phyloP scores from a whole-genome alignment of 148 eudicot species.

The Talinum fruticosum region DNA sequence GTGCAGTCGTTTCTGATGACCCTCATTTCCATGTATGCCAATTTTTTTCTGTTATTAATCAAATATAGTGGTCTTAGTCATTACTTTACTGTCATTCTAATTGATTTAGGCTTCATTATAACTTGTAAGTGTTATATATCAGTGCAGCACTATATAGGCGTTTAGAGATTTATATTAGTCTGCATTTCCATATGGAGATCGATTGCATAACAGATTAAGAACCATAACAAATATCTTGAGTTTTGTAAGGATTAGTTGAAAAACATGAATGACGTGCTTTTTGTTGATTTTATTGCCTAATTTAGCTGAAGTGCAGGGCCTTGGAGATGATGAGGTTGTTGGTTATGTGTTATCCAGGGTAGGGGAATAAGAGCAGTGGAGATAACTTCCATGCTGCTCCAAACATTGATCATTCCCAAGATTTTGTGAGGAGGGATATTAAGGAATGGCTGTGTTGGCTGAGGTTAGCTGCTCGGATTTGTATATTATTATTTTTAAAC shows the following conservation, averaged over 20 bases:
- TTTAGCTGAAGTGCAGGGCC: neutral
- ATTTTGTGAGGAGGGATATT: conserved; percentile 88
- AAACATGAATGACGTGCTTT: neutral
- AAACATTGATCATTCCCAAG: conserved; percentile 98
- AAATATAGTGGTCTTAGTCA: neutral
- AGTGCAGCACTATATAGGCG: neutral
- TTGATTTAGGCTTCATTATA: neutral
- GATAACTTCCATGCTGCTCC: conserved; percentile 99
- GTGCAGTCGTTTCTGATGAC: conserved; percentile 96
- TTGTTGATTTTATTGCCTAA: neutral
- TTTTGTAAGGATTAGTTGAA: neutral
- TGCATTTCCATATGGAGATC: no score
- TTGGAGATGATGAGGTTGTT: conserved; percentile 2
- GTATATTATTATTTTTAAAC: no score
- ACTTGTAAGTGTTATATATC: neutral
- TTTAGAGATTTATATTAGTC: no score
- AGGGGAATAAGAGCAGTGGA: conserved; percentile 98
- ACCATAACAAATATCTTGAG: neutral
- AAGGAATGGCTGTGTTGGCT: conserved; percentile 91
- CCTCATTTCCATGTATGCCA: conserved; percentile 89
- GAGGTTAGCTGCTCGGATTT: conserved; percentile 45
- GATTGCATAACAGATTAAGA: neutral
- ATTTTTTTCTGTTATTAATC: neutral
- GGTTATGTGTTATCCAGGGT: conserved; percentile 55
- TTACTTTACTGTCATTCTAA: neutral